A percentile compares a stretch with the other conserved stretches of the same genome.
Evolutionary conservation across 2,329 filamentous ascomycete genomes (phyloP).

Genomic region (Diplodia corticola): DNA sequence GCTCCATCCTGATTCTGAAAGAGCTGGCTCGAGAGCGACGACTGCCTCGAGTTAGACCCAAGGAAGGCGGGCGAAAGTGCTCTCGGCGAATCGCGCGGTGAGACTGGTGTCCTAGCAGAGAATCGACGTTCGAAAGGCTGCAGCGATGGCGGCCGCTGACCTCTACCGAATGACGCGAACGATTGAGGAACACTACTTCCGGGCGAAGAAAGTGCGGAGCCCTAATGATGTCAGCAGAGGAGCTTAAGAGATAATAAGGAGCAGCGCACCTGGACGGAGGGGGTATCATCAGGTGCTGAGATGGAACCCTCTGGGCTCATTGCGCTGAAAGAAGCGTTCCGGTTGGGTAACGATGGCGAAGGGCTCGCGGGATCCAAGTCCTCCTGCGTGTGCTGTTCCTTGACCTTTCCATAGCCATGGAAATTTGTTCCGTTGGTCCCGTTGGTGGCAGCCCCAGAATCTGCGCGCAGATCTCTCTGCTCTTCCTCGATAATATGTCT

Average conservation of each 20-base stretch:
- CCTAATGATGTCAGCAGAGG: slow-evolving; percentile 36
- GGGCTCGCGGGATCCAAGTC: slow-evolving; percentile 27
- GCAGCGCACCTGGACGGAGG: slow-evolving; percentile 69
- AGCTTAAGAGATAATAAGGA: background rate
- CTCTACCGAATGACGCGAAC: slow-evolving; percentile 64
- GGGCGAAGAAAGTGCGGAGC: slow-evolving; percentile 60
- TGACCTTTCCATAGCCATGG: slow-evolving; percentile 32
- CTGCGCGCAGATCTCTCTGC: slow-evolving; percentile 31
- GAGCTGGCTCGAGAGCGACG: slow-evolving; percentile 73
- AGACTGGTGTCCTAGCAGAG: slow-evolving; percentile 77
- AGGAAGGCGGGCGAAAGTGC: slow-evolving; percentile 77
- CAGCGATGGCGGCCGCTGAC: slow-evolving; percentile 78
- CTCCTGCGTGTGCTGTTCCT: slow-evolving; percentile 26
- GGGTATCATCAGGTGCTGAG: slow-evolving; percentile 80
- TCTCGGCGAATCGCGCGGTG: slow-evolving; percentile 61
- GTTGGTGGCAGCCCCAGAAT: slow-evolving; percentile 24
- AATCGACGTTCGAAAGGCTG: slow-evolving; percentile 94
- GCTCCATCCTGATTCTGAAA: slow-evolving; percentile 57
- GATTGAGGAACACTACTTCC: slow-evolving; percentile 73
- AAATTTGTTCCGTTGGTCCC: slow-evolving; percentile 37
- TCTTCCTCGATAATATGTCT: slow-evolving; percentile 27
- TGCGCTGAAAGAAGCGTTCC: slow-evolving; percentile 28
- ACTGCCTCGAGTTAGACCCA: slow-evolving; percentile 74
- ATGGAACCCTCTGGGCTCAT: slow-evolving; percentile 70
- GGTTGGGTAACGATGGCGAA: slow-evolving; percentile 27